Evolutionary conservation across 1,139 yeast species (phyloP), one percentile per base, ranked within the genome.

Genomic region (Geotrichum restrictum): DNA sequence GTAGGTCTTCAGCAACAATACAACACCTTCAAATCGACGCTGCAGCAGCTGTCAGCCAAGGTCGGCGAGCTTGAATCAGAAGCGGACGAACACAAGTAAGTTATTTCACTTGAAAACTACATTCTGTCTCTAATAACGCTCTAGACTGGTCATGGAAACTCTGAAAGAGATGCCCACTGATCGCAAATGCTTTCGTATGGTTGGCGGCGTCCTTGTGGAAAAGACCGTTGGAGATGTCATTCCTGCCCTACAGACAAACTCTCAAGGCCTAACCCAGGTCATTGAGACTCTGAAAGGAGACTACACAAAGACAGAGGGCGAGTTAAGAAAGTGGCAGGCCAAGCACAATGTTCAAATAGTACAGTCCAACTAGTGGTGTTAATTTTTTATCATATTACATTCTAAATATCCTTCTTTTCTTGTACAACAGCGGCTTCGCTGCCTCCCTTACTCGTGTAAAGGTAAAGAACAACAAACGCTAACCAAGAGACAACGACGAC

Each of bases 181-280:
- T 43, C 79, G 98, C 56, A 84, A 83, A 64, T 89, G 98, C 64
- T 91, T 83, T 72, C 82, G 95, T 65, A 88, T 93, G 96, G 79
- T 93, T 40, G 97, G 97, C 14, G 95, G 96, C 3, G 96, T 93
- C 0, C 75, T 94, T 47, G 87, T 91, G 24, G 95, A 91, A 64
- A 85, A 87, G 60, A 77, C 82, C 5, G 93, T 89, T 2, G 83
- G 78, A 34, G 89, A 88, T 46, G 95, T 91, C 6, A 71, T 78
- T 16, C 85, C 85, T 45, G 77, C 86, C 11, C 73, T 94, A 53
- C 75, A 78, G 55, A 75, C 78, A 22, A 95, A 89, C 61, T 69
- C 75, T 59, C 67, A 72, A 56, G 77, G 74, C 10, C 65, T 73
- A 43, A 54, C 62, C 32, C 60, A 62, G 38, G 75, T 72, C 6